Evolutionary conservation across 169 alveolate genomes (phyloP).

Genomic region (Plasmodium chabaudi): DNA sequence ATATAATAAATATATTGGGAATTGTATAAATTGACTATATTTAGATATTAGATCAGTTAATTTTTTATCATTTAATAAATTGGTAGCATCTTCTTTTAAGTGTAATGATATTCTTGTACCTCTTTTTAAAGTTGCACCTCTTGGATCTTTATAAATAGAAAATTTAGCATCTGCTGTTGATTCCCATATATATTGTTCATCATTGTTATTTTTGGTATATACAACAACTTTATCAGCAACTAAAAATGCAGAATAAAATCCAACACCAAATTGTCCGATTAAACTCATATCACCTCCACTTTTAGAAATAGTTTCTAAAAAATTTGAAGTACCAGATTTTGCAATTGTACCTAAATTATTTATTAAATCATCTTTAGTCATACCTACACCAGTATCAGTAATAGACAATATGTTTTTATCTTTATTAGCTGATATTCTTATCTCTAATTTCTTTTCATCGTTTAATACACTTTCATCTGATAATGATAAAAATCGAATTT

Average conservation of each 20-base stretch:
- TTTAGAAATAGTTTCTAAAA: constrained; percentile 97
- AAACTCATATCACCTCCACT: constrained; percentile 96
- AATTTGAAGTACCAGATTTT: constrained; percentile 99
- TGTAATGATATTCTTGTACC: constrained; percentile 98
- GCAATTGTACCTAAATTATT: constrained; percentile 99
- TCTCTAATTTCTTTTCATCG: constrained; percentile 91
- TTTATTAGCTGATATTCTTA: constrained; percentile 93
- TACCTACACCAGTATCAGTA: constrained; percentile 99
- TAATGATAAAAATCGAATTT: constrained; percentile 88
- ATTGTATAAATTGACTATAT: constrained; percentile 97
- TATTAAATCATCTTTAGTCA: constrained; percentile 98
- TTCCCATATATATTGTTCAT: constrained; percentile 98
- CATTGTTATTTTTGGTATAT: constrained; percentile 93
- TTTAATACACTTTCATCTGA: constrained; percentile 80
- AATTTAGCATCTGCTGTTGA: constrained; percentile 97
- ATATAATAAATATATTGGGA: constrained; percentile 95
- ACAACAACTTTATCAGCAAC: constrained; percentile 99
- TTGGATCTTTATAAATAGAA: constrained; percentile 95
- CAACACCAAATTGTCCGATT: constrained; percentile 99
- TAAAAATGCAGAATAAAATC: constrained; percentile 98
- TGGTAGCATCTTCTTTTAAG: constrained; percentile 99
- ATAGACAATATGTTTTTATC: constrained; percentile 95
- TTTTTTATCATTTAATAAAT: constrained; percentile 94
- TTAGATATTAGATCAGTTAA: constrained; percentile 93
- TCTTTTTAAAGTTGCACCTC: constrained; percentile 97